A percentile compares a stretch with the other conserved stretches of the same genome.
Evolutionary conservation across 352 stramenopile genomes (phyloP).

Genomic region (Phytopythium montanum): DNA sequence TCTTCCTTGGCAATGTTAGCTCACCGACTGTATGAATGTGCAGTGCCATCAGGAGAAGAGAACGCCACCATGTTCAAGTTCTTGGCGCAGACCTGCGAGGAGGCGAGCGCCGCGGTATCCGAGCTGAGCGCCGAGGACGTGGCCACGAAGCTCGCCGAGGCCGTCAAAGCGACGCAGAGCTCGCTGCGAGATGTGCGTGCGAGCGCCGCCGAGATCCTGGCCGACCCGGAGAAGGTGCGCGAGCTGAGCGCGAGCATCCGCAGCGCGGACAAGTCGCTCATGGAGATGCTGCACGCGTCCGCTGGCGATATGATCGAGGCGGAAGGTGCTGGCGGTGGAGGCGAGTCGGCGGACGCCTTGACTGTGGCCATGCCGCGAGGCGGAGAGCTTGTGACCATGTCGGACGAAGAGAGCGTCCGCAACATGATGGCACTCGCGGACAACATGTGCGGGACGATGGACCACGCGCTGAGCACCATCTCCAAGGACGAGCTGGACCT

Average conservation of each 20-base stretch:
- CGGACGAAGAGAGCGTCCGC: constrained; percentile 67
- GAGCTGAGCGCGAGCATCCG: constrained; percentile 55
- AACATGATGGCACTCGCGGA: constrained; percentile 72
- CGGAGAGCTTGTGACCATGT: constrained; percentile 3
- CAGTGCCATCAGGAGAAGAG: constrained; percentile 10
- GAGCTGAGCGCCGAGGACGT: constrained; percentile 58
- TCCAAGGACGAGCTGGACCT: constrained; percentile 64
- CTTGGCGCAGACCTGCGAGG: constrained; percentile 59
- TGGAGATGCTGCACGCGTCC: constrained; percentile 35
- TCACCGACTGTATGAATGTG: not conserved
- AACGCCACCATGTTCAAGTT: constrained; percentile 61
- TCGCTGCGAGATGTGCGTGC: constrained; percentile 56
- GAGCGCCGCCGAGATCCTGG: constrained; percentile 54
- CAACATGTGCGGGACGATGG: constrained; percentile 71
- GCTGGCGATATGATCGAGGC: constrained; percentile 18
- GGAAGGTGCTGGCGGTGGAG: not conserved
- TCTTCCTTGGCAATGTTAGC: not conserved
- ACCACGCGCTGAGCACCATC: constrained; percentile 71
- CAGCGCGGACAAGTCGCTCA: constrained; percentile 35
- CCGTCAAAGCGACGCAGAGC: constrained; percentile 53
- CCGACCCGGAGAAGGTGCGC: constrained; percentile 60
- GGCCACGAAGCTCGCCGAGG: constrained; percentile 38
- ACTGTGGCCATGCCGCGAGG: constrained; percentile 16
- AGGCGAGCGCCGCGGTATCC: constrained; percentile 47
- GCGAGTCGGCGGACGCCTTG: not conserved